These are phyloP conservation scores for Astrephomene gubernaculifera DNA, from an alignment of 139 green algal genomes.

Conservation along the genomic window DNA sequence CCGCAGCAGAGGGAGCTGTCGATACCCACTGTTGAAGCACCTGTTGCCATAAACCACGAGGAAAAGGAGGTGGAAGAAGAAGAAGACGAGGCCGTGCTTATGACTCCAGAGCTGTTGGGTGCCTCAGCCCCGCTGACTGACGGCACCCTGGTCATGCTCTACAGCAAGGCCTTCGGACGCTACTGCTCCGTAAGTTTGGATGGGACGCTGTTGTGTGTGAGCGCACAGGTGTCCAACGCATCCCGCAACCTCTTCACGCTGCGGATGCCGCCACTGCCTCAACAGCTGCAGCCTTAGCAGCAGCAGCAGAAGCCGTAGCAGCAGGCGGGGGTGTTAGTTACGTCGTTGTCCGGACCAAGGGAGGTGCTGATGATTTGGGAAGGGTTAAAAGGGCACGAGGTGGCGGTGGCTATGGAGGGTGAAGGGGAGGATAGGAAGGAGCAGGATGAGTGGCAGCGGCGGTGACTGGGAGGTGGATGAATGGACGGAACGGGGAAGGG, in stretches of 20 bases:
- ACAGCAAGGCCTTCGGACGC: neutral
- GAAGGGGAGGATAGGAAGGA: neutral
- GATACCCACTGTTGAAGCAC: no score
- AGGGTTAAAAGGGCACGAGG: neutral
- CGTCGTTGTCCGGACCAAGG: no score
- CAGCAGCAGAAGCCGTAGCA: neutral
- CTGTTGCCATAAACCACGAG: no score
- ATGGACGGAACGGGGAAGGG: neutral
- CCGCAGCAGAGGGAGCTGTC: neutral
- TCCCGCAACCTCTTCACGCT: conserved; percentile 34
- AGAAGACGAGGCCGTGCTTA: no score
- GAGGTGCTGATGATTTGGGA: neutral
- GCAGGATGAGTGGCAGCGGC: neutral
- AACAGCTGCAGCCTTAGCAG: neutral
- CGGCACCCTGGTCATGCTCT: conserved; percentile 24
- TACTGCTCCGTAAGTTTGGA: conserved; percentile 37
- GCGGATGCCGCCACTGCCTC: neutral
- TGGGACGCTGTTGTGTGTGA: conserved; percentile 35
- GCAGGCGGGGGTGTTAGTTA: neutral
- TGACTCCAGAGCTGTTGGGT: no score
- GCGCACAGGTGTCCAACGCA: conserved; percentile 26
- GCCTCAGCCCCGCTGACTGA: conserved; percentile 1
- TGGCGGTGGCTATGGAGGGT: neutral
- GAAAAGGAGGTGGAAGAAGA: no score
- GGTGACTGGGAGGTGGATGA: neutral